Base-by-base conservation (phyloP, 2,329 filamentous ascomycete species). In the Diaporthe citriasiana region DNA sequence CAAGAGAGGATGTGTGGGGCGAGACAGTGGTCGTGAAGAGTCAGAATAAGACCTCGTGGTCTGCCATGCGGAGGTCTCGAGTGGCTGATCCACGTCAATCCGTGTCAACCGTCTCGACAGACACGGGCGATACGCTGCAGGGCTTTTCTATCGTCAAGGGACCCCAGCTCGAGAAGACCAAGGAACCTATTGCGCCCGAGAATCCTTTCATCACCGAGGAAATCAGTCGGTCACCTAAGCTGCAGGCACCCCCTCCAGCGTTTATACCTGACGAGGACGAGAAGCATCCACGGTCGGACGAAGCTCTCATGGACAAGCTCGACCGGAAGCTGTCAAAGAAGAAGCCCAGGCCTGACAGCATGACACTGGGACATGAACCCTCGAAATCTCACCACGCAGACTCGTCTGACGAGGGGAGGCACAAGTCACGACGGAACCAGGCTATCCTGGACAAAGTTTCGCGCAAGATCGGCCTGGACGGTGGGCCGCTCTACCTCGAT, bases 1-100 rank as follows among this genome's bases (percentile, higher is more conserved):
- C n/a, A 1, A 55, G 22, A 7, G 72, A 71, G 57, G 72, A 74
- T 27, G 59, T 66, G 3, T 74, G 72, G 72, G 72, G 69, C 17
- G 68, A 66, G 57, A 45, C 25, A 7, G 33, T 57, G 8, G 50
- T 33, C 17, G 35, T n/a, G 3, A 71, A n/a, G 47, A 57, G 15
- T 19, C 53, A 22, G 1, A 47, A 27, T 19, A 70, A 50, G 42
- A 42, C 33, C 0, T 45, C 56, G n/a, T 8, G 9, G 27, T 9
- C 7, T 22, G 57, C n/a, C 3, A 45, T 66, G 30, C 25, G 72
- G 1, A 57, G 25, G 33, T 40, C 63, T 9, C 35, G 13, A n/a
- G n/a, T 27, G 30, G n/a, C 45, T n/a, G 56, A 74, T 15, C n/a
- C 27, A 30, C 47, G 38, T 30, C 42, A 60, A 15, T 33, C 68